phyloP scores from a whole-genome alignment of 805 yeast genomes.

The Pichia cephalocereana region DNA sequence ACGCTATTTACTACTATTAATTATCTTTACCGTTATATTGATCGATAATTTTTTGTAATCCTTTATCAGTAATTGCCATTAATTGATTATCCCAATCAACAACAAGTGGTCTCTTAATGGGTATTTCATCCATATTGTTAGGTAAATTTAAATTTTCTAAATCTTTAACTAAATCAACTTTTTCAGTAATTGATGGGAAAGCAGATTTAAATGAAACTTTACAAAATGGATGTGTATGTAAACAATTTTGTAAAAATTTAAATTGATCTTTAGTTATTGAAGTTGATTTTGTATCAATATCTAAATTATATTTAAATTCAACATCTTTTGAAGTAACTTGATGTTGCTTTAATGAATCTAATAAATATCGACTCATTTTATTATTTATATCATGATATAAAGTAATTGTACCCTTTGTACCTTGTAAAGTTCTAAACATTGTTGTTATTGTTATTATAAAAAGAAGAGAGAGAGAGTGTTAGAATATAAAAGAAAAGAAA shows the following conservation, averaged over 20 bases:
- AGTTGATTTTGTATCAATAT: conserved; percentile 15
- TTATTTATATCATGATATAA: conserved; percentile 28
- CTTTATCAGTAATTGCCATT: conserved; percentile 40
- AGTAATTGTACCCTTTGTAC: conserved; percentile 37
- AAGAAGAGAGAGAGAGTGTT: not conserved
- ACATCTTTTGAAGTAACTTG: conserved; percentile 1
- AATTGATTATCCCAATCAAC: conserved; percentile 56
- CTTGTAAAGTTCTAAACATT: conserved; percentile 38
- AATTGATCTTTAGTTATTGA: conserved; percentile 27
- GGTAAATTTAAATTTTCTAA: conserved; percentile 7
- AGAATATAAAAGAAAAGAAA: not conserved
- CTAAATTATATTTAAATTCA: conserved; percentile 13
- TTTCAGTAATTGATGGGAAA: conserved; percentile 19
- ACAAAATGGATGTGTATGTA: conserved; percentile 22
- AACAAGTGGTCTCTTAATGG: conserved; percentile 35
- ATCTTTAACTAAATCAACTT: conserved; percentile 13
- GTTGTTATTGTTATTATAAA: not conserved
- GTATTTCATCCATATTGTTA: not conserved
- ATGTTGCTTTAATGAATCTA: conserved; percentile 10
- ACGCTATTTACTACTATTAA: too few species aligned
- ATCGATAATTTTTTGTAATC: conserved; percentile 35
- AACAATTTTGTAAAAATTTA: conserved; percentile 18
- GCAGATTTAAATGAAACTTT: conserved; percentile 22
- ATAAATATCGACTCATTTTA: conserved; percentile 12
- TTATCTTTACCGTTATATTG: conserved; percentile 21